Conservation (phyloP, 768 basidiomycete genomes). For the Neoboletus subvelutipes region DNA sequence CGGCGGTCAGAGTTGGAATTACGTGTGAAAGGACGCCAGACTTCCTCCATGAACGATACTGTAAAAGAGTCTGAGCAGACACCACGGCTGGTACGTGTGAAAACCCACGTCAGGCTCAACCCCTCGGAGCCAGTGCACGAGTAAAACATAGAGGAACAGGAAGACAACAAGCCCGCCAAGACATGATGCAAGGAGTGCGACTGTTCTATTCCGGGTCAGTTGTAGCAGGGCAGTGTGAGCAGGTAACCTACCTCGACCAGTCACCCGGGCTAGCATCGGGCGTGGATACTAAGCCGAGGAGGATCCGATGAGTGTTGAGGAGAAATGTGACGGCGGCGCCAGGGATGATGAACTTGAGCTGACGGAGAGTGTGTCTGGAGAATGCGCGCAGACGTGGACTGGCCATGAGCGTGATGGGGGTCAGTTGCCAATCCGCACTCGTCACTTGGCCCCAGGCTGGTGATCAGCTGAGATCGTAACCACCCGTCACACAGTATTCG, state of each 20-base stretch:
- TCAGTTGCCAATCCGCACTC: background rate
- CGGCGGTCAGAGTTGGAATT: conserved; percentile 67
- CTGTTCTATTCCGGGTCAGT: conserved; percentile 40
- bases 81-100: background rate
- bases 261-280: conserved; percentile 37
- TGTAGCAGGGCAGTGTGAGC: background rate
- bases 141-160: conserved; percentile 71
- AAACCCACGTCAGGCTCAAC: conserved; percentile 65
- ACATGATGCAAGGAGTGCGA: conserved; percentile 52
- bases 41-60: conserved; percentile 77
- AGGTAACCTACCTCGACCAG: conserved; percentile 50
- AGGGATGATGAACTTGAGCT: conserved; percentile 77
- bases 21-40: conserved; percentile 66
- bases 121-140: conserved; percentile 65
- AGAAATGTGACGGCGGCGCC: conserved; percentile 63
- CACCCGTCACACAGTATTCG: conserved; percentile 5
- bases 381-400: conserved; percentile 19
- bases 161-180: conserved; percentile 60
- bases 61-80: conserved; percentile 5
- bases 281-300: conserved; percentile 40
- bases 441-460: background rate
- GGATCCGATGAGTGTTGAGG: conserved; percentile 52
- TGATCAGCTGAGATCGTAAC: conserved; percentile 14
- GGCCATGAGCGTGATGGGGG: conserved; percentile 17
- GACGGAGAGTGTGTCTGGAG: conserved; percentile 55